Evolutionary conservation across 345 rosid species (phyloP).

Genomic region (Adansonia digitata): DNA sequence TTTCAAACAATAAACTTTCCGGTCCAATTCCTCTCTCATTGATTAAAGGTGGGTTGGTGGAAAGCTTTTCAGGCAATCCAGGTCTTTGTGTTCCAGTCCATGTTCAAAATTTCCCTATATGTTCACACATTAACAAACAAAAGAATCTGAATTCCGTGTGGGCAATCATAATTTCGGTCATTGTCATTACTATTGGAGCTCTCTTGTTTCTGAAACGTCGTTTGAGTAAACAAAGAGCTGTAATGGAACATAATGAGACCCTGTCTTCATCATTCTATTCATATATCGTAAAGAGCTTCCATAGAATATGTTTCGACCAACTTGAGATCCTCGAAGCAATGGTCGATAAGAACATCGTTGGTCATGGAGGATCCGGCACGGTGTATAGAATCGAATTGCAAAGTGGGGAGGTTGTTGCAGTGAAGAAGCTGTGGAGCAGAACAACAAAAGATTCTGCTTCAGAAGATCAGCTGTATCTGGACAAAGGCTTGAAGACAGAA

Average conservation of each 20-base stretch:
- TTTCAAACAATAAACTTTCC: constrained; percentile 70
- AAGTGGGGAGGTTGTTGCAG: constrained; percentile 73
- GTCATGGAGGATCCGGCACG: constrained; percentile 82
- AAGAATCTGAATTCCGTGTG: constrained; percentile 55
- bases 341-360: constrained; percentile 79
- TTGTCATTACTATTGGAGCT: constrained; percentile 47
- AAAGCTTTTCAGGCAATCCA: constrained; percentile 82
- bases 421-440: constrained; percentile 71
- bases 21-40: constrained; percentile 76
- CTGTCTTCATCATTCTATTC: constrained; percentile 57
- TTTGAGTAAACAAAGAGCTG: constrained; percentile 38
- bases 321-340: constrained; percentile 64
- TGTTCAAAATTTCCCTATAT: constrained; percentile 47
- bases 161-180: constrained; percentile 53
- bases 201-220: constrained; percentile 56
- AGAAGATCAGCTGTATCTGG: constrained; percentile 41
- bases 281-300: constrained; percentile 78
- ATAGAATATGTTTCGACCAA: constrained; percentile 61
- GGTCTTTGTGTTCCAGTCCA: constrained; percentile 65
- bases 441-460: constrained; percentile 46
- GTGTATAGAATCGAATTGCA: constrained; percentile 64
- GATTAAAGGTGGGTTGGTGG: constrained; percentile 58
- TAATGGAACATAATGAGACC: constrained; percentile 52
- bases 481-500: constrained; percentile 71
- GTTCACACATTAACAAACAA: constrained; percentile 38